A percentile compares a stretch with the other conserved stretches of the same genome.
Evolutionary conservation across 2,329 filamentous ascomycete genomes (phyloP).

Genomic region (Diaporthe sp.): DNA sequence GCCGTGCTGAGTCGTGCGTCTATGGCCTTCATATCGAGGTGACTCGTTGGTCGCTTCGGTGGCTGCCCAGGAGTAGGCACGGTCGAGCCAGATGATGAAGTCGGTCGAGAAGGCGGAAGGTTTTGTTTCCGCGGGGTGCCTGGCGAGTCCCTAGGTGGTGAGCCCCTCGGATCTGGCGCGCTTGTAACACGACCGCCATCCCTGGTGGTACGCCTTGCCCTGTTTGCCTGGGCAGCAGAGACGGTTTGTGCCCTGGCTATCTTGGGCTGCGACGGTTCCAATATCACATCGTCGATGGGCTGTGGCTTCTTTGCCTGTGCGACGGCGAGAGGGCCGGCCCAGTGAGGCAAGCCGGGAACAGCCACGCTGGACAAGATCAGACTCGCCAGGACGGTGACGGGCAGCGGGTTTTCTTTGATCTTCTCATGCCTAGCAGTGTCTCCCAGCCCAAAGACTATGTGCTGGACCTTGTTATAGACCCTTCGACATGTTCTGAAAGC

Average conservation of each 20-base stretch:
- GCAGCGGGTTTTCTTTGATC: slow-evolving; percentile 85
- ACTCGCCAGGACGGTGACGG: slow-evolving; percentile 84
- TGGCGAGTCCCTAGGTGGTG: slow-evolving; percentile 32
- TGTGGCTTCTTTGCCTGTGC: slow-evolving; percentile 84
- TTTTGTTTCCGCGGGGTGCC: slow-evolving; percentile 41
- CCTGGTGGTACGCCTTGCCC: slow-evolving; percentile 59
- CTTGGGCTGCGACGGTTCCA: slow-evolving; percentile 64
- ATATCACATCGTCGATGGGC: slow-evolving; percentile 70
- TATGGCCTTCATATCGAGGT: slow-evolving; percentile 64
- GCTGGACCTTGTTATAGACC: slow-evolving; percentile 90
- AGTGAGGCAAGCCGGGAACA: slow-evolving; percentile 79
- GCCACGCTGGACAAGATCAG: slow-evolving; percentile 83
- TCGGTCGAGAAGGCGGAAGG: slow-evolving; percentile 43
- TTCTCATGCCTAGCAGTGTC: slow-evolving; percentile 78
- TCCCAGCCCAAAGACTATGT: slow-evolving; percentile 84
- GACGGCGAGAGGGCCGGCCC: slow-evolving; percentile 84
- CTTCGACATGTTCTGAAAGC: slow-evolving; percentile 86
- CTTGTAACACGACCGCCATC: slow-evolving; percentile 61
- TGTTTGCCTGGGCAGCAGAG: slow-evolving; percentile 57
- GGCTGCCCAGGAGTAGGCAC: slow-evolving; percentile 51
- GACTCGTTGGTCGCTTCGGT: slow-evolving; percentile 56
- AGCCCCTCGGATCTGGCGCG: slow-evolving; percentile 54
- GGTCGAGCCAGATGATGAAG: slow-evolving; percentile 41
- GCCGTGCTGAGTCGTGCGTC: slow-evolving; percentile 77
- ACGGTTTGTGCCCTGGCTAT: slow-evolving; percentile 75